phyloP scores from a whole-genome alignment of 345 rosid genomes.

The Theobroma cacao region DNA sequence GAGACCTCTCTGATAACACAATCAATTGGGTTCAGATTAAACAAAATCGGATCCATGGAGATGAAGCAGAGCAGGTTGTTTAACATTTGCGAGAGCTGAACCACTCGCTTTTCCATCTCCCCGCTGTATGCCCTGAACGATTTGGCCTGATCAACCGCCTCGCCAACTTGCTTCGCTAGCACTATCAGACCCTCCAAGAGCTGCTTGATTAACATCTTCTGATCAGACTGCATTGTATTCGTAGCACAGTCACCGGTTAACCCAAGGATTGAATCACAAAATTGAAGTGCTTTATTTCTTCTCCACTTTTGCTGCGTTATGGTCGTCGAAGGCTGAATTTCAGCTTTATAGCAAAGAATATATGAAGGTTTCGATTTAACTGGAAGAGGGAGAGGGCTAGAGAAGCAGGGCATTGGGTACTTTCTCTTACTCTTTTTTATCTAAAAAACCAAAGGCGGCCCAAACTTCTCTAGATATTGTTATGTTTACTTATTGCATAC shows the following conservation, averaged over 20 bases:
- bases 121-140: not conserved
- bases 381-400: too few relatives aligned
- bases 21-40: not conserved
- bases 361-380: not conserved
- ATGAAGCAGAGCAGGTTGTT: not conserved
- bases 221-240: not conserved
- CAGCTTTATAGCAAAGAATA: not conserved
- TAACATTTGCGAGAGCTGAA: not conserved
- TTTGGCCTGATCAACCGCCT: not conserved
- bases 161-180: not conserved
- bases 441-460: too few relatives aligned
- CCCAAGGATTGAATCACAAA: not conserved
- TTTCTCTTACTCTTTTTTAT: too few relatives aligned
- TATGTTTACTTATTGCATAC: too few relatives aligned
- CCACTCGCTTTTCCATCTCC: not conserved
- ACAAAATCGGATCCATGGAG: not conserved
- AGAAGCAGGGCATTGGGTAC: too few relatives aligned
- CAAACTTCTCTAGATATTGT: too few relatives aligned
- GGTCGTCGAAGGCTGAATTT: not conserved
- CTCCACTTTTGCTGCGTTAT: not conserved
- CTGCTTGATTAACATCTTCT: not conserved
- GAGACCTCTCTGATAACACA: not conserved
- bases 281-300: not conserved
- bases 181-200: not conserved
- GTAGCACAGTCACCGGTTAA: not conserved